Evolutionary conservation across 306 rosid species (phyloP).

Genomic region (Cercis canadensis): DNA sequence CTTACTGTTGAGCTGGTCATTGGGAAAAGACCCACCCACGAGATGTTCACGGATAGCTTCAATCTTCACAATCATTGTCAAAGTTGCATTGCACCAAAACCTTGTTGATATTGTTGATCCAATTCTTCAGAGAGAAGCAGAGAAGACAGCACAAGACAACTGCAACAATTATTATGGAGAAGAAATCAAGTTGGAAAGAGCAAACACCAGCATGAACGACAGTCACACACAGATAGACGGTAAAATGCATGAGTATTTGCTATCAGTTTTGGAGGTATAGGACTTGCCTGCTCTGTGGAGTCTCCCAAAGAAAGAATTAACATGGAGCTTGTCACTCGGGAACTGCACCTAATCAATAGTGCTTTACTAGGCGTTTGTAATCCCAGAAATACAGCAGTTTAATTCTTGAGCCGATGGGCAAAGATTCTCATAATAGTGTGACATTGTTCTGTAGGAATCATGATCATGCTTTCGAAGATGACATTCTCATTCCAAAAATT

Average conservation of each 20-base stretch:
- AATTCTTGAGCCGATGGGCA: too few relatives aligned
- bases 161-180: too few relatives aligned
- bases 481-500: too few relatives aligned
- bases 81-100: constrained; percentile 25
- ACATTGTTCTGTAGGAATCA: too few relatives aligned
- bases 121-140: neutral
- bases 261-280: constrained; percentile 5
- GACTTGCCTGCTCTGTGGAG: constrained; percentile 25
- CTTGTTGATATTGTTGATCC: constrained; percentile 29
- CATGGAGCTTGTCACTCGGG: constrained; percentile 8
- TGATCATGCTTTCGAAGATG: too few relatives aligned
- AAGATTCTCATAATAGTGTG: too few relatives aligned
- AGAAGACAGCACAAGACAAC: neutral
- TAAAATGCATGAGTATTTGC: constrained; percentile 5
- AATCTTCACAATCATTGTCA: constrained; percentile 20
- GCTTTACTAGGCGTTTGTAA: neutral
- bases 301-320: constrained; percentile 19
- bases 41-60: constrained; percentile 11
- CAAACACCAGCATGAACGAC: neutral
- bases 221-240: neutral
- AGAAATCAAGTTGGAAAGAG: neutral
- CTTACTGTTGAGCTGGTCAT: constrained; percentile 30
- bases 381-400: too few relatives aligned
- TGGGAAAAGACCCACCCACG: constrained; percentile 32
- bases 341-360: neutral